These are phyloP conservation scores for Testicularia cyperi DNA, from an alignment of 1,284 basidiomycete genomes.

Conservation along the genomic window DNA sequence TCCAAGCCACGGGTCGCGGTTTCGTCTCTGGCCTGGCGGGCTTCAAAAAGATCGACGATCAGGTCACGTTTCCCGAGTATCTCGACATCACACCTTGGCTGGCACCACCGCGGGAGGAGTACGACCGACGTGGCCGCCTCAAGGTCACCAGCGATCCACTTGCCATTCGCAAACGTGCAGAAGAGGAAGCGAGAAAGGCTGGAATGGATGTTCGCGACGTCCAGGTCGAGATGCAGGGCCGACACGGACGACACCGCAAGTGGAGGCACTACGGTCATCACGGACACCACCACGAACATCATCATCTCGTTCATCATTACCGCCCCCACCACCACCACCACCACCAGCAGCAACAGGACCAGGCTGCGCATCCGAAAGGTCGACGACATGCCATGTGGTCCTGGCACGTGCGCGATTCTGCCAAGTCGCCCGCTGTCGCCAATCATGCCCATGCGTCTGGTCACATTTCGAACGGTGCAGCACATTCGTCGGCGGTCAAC, in stretches of 20 bases:
- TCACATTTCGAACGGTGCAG: not conserved
- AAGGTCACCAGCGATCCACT: slow-evolving; percentile 59
- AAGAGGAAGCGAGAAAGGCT: slow-evolving; percentile 44
- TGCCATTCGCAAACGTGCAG: slow-evolving; percentile 42
- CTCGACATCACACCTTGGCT: slow-evolving; percentile 83
- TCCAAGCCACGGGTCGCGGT: slow-evolving; percentile 66
- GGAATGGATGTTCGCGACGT: slow-evolving; percentile 62
- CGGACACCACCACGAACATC: not conserved
- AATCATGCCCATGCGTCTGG: slow-evolving; percentile 1
- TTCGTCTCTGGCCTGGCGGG: slow-evolving; percentile 32
- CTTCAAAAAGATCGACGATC: slow-evolving; percentile 82
- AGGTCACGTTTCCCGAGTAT: slow-evolving; percentile 80
- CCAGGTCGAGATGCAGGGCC: slow-evolving; percentile 16
- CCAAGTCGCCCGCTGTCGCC: not conserved
- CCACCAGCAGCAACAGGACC: no score
- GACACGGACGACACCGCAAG: slow-evolving; percentile 6
- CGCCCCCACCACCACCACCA: not conserved
- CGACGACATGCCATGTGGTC: slow-evolving; percentile 34
- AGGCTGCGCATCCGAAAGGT: slow-evolving; percentile 6
- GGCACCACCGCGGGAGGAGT: slow-evolving; percentile 76
- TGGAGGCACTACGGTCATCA: not conserved
- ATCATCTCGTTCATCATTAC: no score
- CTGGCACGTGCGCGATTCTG: slow-evolving; percentile 24
- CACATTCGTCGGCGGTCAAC: not conserved
- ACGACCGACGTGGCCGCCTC: slow-evolving; percentile 61